Evolutionary conservation across 805 yeast genomes (phyloP), one percentile per base, ranked within the genome.

Genomic region (Tetrapisispora iriomotensis): DNA sequence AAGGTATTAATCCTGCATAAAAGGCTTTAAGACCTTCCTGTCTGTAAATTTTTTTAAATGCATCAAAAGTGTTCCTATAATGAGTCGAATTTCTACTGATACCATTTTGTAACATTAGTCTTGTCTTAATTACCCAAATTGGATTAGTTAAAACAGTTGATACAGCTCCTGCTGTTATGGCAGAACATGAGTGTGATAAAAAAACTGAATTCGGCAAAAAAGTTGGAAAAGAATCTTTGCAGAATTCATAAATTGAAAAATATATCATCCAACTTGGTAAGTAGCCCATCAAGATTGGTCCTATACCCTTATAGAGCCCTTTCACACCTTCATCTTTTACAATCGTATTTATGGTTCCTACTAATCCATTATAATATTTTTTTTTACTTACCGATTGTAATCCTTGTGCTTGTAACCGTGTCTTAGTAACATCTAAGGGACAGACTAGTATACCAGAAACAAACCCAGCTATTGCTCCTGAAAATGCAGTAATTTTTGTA

Each of bases 221-320:
- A 2, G 41, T 43, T 1, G 81, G 78, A 50, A 73, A 75, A 36
- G 69, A 54, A 33, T 60, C 53, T 56, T 87, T 88, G 21, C 87
- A 79, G 40, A 72, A 65, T 55, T 90, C 97, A 60, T 92, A 92
- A 24, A 87, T 82, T 7, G 90, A 73, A 62, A 92, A 92, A 58
- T 92, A 92, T 34, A 92, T 83, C 70, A 87, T 87, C 98, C 98
- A 92, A 0, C 96, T 86, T 13, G 98, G 98, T 51, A 92, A 77
- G 61, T 92, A 92, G 0, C 98, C 98, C 37, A 90, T 62, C 1
- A 90, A 73, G 29, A 90, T 86, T n/a, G 98, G 97, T 2, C 81
- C 81, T 19, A 92, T 64, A 4, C 98, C 98, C 45, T 95, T 67
- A 58, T 92, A 92, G 12, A 92, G 67, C 0, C 97, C 97, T 29